Base-by-base conservation (phyloP, 257 asterid species). In the Salvia hispanica region DNA sequence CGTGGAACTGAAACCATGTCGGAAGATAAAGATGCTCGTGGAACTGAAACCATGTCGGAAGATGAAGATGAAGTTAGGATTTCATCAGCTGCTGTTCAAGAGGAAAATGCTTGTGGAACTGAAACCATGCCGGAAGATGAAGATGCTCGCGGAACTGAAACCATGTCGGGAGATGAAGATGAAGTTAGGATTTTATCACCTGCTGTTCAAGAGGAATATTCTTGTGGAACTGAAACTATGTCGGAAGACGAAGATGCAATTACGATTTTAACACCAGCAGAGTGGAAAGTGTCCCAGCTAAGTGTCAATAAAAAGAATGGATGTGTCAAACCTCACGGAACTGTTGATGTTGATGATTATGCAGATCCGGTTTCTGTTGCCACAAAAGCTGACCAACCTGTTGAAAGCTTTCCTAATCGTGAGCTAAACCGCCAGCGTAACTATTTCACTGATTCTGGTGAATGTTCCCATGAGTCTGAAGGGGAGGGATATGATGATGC, bases 191-290 rank as follows among this genome's bases (percentile, higher is more conserved):
- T 3, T 34, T 34, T 34, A 34, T 34, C 39, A 3, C 39, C 6
- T 34, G 25, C 0, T 21, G 31, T 25, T 25, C 31, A 25, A 25
- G 31, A 25, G 31, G 31, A 25, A 25, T 0, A 25, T 25, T 1
- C 31, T 25, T 25, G 31, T 25, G 31, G 31, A 25, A 25, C 31
- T 25, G 31, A 25, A 25, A 25, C 31, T 25, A 21, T 54, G 36
- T 9, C 4, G n/a, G 15, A 54, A 54, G 31, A 58, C 67, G 75
- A 68, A 12, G 68, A 72, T 1, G 82, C 69, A 21, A n/a, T 66
- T 9, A 11, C 37, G 10, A 6, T 62, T 42, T 42, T 71, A 53
- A 47, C 74, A 11, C 56, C 45, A 15, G 64, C 6, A 40, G 72
- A 77, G 52, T 62, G 72, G 74, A 46, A n/a, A 5, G 45, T 2